Evolutionary conservation across 2,329 filamentous ascomycete genomes (phyloP), one percentile per base, ranked within the genome.

Genomic region (Fusarium annulatum): DNA sequence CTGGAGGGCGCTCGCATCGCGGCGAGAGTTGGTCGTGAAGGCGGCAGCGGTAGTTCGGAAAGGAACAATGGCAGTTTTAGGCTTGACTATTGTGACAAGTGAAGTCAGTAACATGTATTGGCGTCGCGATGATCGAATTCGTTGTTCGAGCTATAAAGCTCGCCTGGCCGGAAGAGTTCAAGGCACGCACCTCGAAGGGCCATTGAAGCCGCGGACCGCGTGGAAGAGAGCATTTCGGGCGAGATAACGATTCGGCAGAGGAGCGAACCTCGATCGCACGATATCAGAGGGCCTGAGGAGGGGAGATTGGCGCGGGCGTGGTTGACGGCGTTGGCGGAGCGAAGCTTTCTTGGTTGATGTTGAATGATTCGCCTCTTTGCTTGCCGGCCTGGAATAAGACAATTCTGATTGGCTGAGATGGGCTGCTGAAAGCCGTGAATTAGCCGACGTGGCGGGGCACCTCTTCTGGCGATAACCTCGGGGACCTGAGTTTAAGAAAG

Each of bases 21-120:
- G 88, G 67, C 89, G 86, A 55, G 90, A 90, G 72, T 88, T 90
- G 58, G 92, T 92, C 77, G 94, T 88, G 77, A 89, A 87, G 77
- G 90, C 89, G 72, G 88, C 87, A 78, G 88, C 86, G 77, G 88
- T 87, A 78, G 88, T 86, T 82, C 91, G 88, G 82, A 91, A 89
- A 74, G 91, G 89, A 69, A 92, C 81, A 78, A 93, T 84, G 67
- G 90, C 85, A 63, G 86, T 86, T 61, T 88, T 84, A 74, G 93
- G 92, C 84, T 90, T 93, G 83, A 86, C 93, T 94, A 79, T 26
- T 30, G 46, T 23, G 28, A 41, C n/a, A 46, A 39, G 26, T 12
- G n/a, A 15, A 2, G 64, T 69, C 57, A 69, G 73, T 72, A 61
- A 64, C 43, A 39, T 18, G 49, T 52, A 26, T 42, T 51, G 42